Evolutionary conservation across 257 asterid genomes (phyloP).

Genomic region (Capsicum chinense): DNA sequence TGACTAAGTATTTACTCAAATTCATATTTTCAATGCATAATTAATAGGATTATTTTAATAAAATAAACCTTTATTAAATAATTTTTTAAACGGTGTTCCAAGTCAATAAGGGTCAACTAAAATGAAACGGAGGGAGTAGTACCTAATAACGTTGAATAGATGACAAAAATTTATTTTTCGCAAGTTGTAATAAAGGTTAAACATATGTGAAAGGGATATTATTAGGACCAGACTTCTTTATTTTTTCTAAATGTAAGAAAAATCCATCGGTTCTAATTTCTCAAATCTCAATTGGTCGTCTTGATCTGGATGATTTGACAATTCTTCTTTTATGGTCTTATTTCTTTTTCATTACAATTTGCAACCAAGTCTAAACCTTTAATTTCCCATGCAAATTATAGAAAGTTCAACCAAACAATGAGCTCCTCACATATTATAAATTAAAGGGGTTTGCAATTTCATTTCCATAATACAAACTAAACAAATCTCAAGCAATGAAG

Average conservation of each 20-base stretch:
- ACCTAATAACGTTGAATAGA: not conserved
- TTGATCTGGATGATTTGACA: not conserved
- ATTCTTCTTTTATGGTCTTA: not conserved
- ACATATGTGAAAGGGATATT: slow-evolving; percentile 5
- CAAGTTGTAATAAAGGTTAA: not conserved
- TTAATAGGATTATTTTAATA: too few species aligned
- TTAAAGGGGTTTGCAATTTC: not conserved
- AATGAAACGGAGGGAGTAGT: too few species aligned
- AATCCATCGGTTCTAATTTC: not conserved
- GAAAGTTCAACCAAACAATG: slow-evolving; percentile 8
- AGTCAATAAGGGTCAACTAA: too few species aligned
- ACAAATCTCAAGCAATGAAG: slow-evolving; percentile 3
- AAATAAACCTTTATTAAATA: too few species aligned
- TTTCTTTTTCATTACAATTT: not conserved
- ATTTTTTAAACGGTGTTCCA: too few species aligned
- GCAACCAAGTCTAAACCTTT: not conserved
- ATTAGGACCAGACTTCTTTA: not conserved
- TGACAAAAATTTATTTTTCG: not conserved
- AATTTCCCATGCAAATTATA: not conserved
- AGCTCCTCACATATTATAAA: not conserved
- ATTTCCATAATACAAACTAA: slow-evolving; percentile 18
- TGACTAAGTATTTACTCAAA: too few species aligned
- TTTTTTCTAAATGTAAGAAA: not conserved
- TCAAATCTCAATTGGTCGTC: not conserved
- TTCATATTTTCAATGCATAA: too few species aligned